These are phyloP conservation scores for Fusarium sterilihyphosum DNA, from an alignment of 2,329 filamentous ascomycete genomes.

Conservation along the genomic window DNA sequence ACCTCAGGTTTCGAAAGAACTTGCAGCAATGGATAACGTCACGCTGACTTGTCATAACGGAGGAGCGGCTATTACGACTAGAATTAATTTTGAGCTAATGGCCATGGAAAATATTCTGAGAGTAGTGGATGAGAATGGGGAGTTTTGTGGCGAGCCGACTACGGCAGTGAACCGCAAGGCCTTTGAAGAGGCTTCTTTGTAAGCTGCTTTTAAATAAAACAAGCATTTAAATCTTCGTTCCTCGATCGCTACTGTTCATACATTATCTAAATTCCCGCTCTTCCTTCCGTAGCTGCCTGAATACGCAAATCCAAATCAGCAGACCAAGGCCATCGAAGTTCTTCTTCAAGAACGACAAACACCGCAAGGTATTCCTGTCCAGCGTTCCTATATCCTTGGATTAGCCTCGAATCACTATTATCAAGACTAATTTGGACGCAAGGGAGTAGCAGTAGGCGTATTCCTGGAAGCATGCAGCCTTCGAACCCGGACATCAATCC, in stretches of 20 bases:
- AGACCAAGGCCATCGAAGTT: too few species aligned
- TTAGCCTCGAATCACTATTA: rapidly evolving
- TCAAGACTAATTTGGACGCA: neutral
- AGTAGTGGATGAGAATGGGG: constrained; percentile 38
- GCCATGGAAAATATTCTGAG: constrained; percentile 30
- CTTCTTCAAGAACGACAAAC: rapidly evolving
- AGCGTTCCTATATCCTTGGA: rapidly evolving
- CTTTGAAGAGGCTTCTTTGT: neutral
- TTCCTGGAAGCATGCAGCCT: neutral
- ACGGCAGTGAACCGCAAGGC: constrained; percentile 22
- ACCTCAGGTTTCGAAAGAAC: constrained; percentile 54
- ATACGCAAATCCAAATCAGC: rapidly evolving
- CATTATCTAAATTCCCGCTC: rapidly evolving
- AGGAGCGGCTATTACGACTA: constrained; percentile 50
- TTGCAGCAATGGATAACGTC: constrained; percentile 53
- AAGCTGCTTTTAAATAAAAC: rapidly evolving
- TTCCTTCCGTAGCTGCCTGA: neutral
- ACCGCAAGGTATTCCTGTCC: rapidly evolving
- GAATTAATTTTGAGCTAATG: constrained; percentile 53
- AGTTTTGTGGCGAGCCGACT: constrained; percentile 19
- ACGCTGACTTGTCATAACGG: constrained; percentile 51
- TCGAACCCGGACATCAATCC: neutral
- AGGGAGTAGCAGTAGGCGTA: neutral
- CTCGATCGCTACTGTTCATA: rapidly evolving
- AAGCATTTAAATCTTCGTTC: rapidly evolving